Conservation (phyloP, 768 basidiomycete genomes). For the Mycena metata region DNA sequence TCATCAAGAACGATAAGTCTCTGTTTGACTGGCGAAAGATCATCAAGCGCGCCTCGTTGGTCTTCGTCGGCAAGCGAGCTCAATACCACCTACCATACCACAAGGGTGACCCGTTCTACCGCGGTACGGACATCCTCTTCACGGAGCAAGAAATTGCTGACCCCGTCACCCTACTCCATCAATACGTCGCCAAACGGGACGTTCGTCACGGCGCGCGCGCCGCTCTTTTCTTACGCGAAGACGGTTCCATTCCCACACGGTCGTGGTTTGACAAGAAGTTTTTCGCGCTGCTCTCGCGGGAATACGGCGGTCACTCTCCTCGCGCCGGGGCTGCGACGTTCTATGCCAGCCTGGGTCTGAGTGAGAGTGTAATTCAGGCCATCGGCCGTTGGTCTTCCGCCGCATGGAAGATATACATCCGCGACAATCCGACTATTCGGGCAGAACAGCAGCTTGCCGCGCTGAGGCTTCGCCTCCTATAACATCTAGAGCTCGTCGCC, state of each 20-base stretch:
- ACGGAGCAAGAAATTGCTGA: conserved; percentile 37
- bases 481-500: conserved; percentile 14
- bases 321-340: conserved; percentile 45
- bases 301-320: conserved; percentile 44
- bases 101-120: conserved; percentile 47
- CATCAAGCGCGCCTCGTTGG: conserved; percentile 41
- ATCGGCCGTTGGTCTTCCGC: conserved; percentile 43
- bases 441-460: conserved; percentile 23
- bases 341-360: conserved; percentile 41
- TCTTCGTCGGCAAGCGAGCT: conserved; percentile 28
- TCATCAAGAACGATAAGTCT: conserved; percentile 32
- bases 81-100: conserved; percentile 48
- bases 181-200: conserved; percentile 36
- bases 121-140: conserved; percentile 42
- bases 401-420: conserved; percentile 43
- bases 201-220: conserved; percentile 21
- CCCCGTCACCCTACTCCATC: conserved; percentile 35
- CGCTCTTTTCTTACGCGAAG: conserved; percentile 39
- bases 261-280: conserved; percentile 43
- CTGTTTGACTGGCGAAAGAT: conserved; percentile 45
- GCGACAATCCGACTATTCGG: conserved; percentile 18
- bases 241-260: conserved; percentile 40
- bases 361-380: conserved; percentile 42
- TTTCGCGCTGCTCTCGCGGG: conserved; percentile 26
- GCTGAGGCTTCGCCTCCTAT: conserved; percentile 6